Percentiles rank a stretch among this genome's conserved stretches.
Conservation (phyloP, 129 eudicot species). For the Calendula officinalis region DNA sequence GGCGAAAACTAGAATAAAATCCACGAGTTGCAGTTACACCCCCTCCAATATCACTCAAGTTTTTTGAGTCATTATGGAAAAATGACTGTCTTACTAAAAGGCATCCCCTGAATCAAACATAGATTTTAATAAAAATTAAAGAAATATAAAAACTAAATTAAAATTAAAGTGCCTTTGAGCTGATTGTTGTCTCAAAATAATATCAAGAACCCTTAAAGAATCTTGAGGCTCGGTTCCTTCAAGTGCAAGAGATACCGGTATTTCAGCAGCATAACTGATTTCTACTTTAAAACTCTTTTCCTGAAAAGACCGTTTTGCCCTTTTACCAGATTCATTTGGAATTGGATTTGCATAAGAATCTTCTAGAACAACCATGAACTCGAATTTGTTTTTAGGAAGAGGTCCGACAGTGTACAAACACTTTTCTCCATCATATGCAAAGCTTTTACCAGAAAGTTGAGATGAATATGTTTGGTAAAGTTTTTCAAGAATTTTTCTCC, state of each 20-base stretch:
- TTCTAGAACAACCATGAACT: conserved; percentile 72
- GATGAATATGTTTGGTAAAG: conserved; percentile 64
- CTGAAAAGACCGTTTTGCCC: conserved; percentile 54
- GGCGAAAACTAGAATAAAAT: conserved; percentile 82
- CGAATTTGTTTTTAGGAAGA: conserved; percentile 55
- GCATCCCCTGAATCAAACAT: conserved; percentile 68
- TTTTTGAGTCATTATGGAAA: conserved; percentile 75
- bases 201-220: conserved; percentile 82
- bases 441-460: conserved; percentile 64
- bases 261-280: conserved; percentile 59
- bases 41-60: conserved; percentile 78
- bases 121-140: conserved; percentile 20
- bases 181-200: conserved; percentile 83
- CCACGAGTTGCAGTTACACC: conserved; percentile 75
- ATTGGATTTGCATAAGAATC: too few relatives aligned
- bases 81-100: conserved; percentile 86
- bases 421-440: conserved; percentile 87
- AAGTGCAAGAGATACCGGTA: conserved; percentile 60
- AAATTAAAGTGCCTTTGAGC: conserved; percentile 72
- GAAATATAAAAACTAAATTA: background rate
- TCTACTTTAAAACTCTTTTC: conserved; percentile 67
- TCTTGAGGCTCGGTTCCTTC: conserved; percentile 66
- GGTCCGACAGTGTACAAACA: conserved; percentile 77
- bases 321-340: conserved; percentile 52
- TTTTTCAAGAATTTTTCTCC: conserved; percentile 65